phyloP scores from a whole-genome alignment of 257 asterid genomes.

The Vinca minor region DNA sequence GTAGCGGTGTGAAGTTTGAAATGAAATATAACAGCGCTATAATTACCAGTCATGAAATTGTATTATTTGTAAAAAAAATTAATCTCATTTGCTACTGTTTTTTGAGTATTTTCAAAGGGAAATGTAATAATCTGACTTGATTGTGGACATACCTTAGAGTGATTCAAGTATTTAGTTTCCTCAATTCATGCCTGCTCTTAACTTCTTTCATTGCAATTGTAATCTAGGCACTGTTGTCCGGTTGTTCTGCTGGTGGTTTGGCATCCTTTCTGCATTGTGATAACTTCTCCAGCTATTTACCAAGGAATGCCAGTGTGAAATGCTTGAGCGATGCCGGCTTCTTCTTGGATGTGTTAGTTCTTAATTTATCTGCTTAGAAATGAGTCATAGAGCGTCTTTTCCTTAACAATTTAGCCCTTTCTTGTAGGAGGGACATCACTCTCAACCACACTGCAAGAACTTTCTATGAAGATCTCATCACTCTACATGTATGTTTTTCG shows the following conservation, averaged over 20 bases:
- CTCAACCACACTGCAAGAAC: constrained; percentile 67
- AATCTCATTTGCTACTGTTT: background rate
- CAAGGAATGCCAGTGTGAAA: constrained; percentile 70
- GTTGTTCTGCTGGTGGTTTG: constrained; percentile 97
- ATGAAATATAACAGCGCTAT: too few relatives aligned
- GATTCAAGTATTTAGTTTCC: background rate
- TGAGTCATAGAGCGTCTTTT: background rate
- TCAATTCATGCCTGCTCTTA: background rate
- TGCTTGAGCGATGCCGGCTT: constrained; percentile 95
- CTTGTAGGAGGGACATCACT: constrained; percentile 68
- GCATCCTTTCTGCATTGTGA: constrained; percentile 85
- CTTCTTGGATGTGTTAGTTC: constrained; percentile 76
- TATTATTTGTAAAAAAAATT: background rate
- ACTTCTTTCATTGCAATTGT: constrained; percentile 4
- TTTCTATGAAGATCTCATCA: constrained; percentile 44
- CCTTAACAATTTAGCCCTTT: constrained; percentile 4
- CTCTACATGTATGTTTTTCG: constrained; percentile 50
- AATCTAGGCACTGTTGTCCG: constrained; percentile 81
- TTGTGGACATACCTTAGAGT: background rate
- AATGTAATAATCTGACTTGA: background rate
- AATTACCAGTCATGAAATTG: too few relatives aligned
- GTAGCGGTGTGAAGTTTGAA: too few relatives aligned
- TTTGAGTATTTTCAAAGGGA: background rate
- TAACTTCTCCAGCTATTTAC: constrained; percentile 55
- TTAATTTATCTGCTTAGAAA: constrained; percentile 8